Conservation (phyloP, 2,329 filamentous ascomycete species). For the Aspergillus persii region DNA sequence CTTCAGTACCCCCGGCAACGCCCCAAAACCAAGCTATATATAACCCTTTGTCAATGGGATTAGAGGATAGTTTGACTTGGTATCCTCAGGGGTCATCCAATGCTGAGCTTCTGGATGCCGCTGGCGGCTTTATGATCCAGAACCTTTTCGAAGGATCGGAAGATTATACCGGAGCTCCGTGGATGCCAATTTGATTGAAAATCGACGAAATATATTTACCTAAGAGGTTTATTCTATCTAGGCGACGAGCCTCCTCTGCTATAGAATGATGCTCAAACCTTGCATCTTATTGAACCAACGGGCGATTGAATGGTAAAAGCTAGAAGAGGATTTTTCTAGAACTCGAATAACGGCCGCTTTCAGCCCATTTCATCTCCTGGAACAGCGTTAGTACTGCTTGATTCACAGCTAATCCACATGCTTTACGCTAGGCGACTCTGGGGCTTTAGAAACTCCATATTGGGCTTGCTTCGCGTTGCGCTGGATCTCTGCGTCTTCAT, state of each 20-base stretch:
- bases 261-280: too few species aligned
- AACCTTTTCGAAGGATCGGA: conserved; percentile 15
- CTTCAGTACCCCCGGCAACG: conserved; percentile 1
- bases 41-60: conserved; percentile 11
- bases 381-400: too few species aligned
- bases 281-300: too few species aligned
- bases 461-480: background rate
- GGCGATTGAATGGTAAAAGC: too few species aligned
- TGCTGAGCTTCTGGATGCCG: conserved; percentile 19
- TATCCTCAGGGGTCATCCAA: conserved; percentile 18
- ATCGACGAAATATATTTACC: too few species aligned
- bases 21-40: conserved; percentile 7
- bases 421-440: background rate
- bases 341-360: too few species aligned
- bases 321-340: too few species aligned
- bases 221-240: too few species aligned
- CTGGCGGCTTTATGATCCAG: conserved; percentile 19
- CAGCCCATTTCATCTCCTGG: too few species aligned
- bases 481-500: conserved; percentile 40
- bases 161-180: conserved; percentile 6
- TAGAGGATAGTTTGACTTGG: conserved; percentile 8
- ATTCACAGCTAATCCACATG: background rate
- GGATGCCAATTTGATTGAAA: background rate
- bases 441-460: background rate
- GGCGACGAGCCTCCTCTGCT: too few species aligned